Conservation (phyloP, 805 yeast genomes). For the Lachancea meyersii region DNA sequence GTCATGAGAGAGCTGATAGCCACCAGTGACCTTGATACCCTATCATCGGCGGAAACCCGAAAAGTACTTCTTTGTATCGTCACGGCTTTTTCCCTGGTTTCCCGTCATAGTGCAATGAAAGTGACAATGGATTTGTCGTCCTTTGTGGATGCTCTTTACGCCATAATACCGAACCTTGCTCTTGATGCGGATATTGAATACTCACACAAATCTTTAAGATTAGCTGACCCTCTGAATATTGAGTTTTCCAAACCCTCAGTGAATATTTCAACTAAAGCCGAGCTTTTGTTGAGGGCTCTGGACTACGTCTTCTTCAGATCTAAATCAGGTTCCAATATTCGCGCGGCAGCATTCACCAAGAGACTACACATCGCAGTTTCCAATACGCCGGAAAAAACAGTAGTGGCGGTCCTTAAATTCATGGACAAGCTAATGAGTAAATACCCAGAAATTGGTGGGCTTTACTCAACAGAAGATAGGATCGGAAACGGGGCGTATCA, state of each 20-base stretch:
- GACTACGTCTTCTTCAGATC: constrained; percentile 78
- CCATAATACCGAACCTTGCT: constrained; percentile 59
- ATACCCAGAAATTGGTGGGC: constrained; percentile 64
- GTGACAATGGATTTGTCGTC: constrained; percentile 75
- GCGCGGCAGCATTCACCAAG: constrained; percentile 80
- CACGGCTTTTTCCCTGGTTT: constrained; percentile 81
- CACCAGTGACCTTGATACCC: constrained; percentile 44
- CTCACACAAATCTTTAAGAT: constrained; percentile 70
- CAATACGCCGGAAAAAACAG: constrained; percentile 83
- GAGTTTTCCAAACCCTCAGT: constrained; percentile 58
- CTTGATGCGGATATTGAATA: constrained; percentile 81
- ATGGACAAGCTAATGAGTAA: constrained; percentile 67
- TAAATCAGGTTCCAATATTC: constrained; percentile 54
- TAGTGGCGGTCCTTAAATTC: constrained; percentile 71
- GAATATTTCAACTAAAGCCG: constrained; percentile 84
- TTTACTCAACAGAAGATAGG: constrained; percentile 84
- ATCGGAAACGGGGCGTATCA: constrained; percentile 74
- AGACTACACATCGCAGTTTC: constrained; percentile 60
- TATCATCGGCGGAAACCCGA: constrained; percentile 48
- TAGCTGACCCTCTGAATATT: constrained; percentile 66
- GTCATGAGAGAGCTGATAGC: constrained; percentile 76
- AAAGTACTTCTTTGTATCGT: constrained; percentile 76
- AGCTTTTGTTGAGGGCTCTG: constrained; percentile 66
- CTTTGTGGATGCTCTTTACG: constrained; percentile 71
- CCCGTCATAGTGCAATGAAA: constrained; percentile 66